Evolutionary conservation across 352 stramenopile species (phyloP).

Genomic region (Phytophthora citricola): DNA sequence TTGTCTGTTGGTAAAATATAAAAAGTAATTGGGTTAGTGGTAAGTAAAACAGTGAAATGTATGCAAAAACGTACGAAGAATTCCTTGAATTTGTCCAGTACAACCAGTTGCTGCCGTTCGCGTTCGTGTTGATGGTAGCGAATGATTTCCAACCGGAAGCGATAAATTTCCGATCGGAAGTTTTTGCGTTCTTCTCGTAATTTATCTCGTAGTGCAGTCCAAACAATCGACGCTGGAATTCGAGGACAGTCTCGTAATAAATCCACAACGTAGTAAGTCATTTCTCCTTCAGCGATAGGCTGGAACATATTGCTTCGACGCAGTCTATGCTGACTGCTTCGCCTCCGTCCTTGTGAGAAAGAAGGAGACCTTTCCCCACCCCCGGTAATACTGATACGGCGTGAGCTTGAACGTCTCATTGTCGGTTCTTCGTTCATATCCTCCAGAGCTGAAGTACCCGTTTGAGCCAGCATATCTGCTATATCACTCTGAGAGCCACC

Average conservation of each 20-base stretch:
- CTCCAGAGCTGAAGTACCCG: conserved; percentile 15
- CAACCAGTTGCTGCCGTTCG: conserved; percentile 55
- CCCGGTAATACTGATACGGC: conserved; percentile 14
- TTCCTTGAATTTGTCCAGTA: conserved; percentile 72
- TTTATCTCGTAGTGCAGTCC: conserved; percentile 57
- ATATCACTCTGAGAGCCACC: conserved; percentile 27
- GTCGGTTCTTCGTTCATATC: conserved; percentile 9
- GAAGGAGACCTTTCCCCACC: conserved; percentile 12
- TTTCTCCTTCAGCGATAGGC: conserved; percentile 44
- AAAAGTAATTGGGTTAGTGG: neutral
- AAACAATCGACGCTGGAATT: conserved; percentile 48
- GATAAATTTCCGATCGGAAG: conserved; percentile 70
- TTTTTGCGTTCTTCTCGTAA: conserved; percentile 64
- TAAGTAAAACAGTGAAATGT: neutral
- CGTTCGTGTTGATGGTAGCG: conserved; percentile 64
- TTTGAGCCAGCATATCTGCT: conserved; percentile 29
- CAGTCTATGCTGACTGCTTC: conserved; percentile 40
- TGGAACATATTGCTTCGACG: conserved; percentile 18
- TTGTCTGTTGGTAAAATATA: conserved; percentile 14
- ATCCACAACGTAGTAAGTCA: conserved; percentile 74
- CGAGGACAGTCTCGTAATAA: conserved; percentile 65
- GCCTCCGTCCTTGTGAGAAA: conserved; percentile 24
- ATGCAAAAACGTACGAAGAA: conserved; percentile 57
- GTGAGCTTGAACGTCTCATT: neutral
- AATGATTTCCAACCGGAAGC: conserved; percentile 62